Evolutionary conservation across 164 flowering plant species (phyloP).

Genomic region (Buxus sempervirens): DNA sequence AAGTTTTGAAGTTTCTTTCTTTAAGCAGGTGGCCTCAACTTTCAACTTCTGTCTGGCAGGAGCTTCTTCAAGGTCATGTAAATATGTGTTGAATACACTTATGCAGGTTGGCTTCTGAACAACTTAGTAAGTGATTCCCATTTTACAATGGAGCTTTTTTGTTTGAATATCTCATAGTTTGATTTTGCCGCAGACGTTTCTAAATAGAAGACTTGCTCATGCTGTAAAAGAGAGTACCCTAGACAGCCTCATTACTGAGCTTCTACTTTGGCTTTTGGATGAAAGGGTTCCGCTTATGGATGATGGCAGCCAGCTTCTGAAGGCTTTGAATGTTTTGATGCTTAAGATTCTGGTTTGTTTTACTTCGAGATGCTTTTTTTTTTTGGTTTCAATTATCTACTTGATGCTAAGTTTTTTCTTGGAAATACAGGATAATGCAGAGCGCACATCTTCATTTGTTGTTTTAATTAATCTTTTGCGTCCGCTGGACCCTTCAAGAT

Average conservation of each 20-base stretch:
- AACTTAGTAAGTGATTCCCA: background rate
- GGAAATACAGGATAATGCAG: constrained; percentile 89
- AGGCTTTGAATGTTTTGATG: constrained; percentile 97
- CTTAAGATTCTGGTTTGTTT: constrained; percentile 84
- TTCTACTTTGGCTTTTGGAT: constrained; percentile 97
- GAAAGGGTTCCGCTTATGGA: constrained; percentile 96
- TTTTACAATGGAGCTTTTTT: background rate
- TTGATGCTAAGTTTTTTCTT: background rate
- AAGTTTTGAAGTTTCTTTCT: background rate
- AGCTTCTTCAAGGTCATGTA: constrained; percentile 97
- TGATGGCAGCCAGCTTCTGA: constrained; percentile 95
- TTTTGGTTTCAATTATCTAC: background rate
- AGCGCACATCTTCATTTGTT: constrained; percentile 90
- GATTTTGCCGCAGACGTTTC: constrained; percentile 72
- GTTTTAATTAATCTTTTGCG: constrained; percentile 87
- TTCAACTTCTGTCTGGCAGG: constrained; percentile 91
- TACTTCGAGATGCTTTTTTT: background rate
- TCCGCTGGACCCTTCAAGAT: constrained; percentile 89
- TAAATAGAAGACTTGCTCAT: constrained; percentile 84
- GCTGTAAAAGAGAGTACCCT: constrained; percentile 93
- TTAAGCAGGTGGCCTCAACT: constrained; percentile 75
- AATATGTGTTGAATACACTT: constrained; percentile 94
- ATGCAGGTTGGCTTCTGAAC: constrained; percentile 66
- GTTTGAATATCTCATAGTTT: constrained; percentile 4
- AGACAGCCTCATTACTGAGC: constrained; percentile 85